Conservation (phyloP, 345 rosid genomes). For the Populus deltoides region DNA sequence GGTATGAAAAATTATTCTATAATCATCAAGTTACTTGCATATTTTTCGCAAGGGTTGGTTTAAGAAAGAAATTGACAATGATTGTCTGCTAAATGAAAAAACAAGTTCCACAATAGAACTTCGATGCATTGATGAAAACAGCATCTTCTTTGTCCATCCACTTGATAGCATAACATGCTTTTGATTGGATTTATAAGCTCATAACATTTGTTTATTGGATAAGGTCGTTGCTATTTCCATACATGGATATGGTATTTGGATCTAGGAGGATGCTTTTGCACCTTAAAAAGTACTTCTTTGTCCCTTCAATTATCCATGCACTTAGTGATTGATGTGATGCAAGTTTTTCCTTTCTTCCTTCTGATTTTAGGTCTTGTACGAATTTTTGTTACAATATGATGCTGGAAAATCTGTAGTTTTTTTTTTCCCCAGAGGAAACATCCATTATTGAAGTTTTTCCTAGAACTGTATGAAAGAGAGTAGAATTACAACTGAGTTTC, state of each 20-base stretch:
- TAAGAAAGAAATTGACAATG: background rate
- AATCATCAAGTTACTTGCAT: slow-evolving; percentile 1
- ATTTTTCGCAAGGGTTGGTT: background rate
- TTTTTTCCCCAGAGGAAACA: background rate
- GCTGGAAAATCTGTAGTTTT: background rate
- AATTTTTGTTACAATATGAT: background rate
- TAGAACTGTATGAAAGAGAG: background rate
- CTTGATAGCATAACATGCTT: background rate
- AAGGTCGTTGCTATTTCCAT: no score
- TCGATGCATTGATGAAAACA: background rate
- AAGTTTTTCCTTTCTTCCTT: background rate
- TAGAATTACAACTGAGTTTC: background rate
- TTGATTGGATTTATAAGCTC: background rate
- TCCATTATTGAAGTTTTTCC: background rate
- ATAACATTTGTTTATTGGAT: background rate
- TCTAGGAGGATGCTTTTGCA: no score
- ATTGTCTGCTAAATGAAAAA: background rate
- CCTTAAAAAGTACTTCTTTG: background rate
- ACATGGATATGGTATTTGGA: no score
- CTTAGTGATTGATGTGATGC: background rate
- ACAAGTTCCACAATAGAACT: background rate
- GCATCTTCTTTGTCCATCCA: background rate
- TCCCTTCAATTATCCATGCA: background rate
- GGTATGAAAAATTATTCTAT: slow-evolving; percentile 13
- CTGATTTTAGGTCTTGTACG: background rate